Conservation (phyloP, 1,284 basidiomycete species). For the Trametes polyzona region DNA sequence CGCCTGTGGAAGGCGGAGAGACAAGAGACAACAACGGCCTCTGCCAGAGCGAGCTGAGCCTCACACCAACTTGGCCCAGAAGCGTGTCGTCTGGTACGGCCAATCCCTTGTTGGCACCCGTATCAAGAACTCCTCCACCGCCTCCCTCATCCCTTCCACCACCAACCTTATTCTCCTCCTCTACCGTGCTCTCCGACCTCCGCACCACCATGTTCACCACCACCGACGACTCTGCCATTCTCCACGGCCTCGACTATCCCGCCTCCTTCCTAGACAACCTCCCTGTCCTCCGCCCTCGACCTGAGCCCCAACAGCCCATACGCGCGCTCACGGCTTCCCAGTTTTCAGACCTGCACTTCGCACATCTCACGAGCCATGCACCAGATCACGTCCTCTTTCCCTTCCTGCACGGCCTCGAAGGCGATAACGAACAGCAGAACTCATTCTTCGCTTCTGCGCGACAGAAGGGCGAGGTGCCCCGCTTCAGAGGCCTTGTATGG, state of each 20-base stretch:
- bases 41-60: conserved; percentile 9
- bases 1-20: conserved; percentile 14
- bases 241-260: conserved; percentile 51
- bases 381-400: conserved; percentile 82
- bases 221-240: conserved; percentile 12
- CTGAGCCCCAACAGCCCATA: conserved; percentile 45
- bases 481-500: conserved; percentile 71
- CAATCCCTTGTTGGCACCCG: conserved; percentile 15
- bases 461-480: conserved; percentile 36
- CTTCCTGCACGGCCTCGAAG: conserved; percentile 83
- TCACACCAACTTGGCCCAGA: conserved; percentile 7
- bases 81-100: conserved; percentile 17
- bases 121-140: conserved; percentile 11
- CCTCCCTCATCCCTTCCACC: conserved; percentile 14
- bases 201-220: conserved; percentile 17
- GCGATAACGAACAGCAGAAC: conserved; percentile 76
- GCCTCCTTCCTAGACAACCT: conserved; percentile 42
- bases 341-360: conserved; percentile 65
- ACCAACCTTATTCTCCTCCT: conserved; percentile 18
- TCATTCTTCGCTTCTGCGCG: conserved; percentile 65
- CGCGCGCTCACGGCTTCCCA: conserved; percentile 57
- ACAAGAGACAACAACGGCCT: conserved; percentile 16
- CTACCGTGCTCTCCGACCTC: not conserved
- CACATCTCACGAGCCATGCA: conserved; percentile 67
- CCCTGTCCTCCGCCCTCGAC: conserved; percentile 42